A percentile compares a stretch with the other conserved stretches of the same genome.
phyloP scores from a whole-genome alignment of 1,284 basidiomycete species.

The Leccinum subrobustum region DNA sequence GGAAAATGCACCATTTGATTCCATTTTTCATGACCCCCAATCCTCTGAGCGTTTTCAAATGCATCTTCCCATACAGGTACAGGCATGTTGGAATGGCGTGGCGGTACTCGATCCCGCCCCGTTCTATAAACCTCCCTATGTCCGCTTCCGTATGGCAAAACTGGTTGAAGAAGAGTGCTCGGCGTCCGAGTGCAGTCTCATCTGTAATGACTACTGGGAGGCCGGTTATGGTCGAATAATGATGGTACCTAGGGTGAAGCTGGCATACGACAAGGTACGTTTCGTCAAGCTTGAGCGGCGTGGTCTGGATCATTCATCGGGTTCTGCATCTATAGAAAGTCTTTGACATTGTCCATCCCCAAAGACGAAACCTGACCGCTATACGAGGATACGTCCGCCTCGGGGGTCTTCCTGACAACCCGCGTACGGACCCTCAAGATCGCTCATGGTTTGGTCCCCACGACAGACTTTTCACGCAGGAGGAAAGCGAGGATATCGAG shows the following conservation, averaged over 20 bases:
- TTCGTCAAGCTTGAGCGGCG: neutral
- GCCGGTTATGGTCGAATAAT: slow-evolving; percentile 91
- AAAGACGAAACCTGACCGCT: slow-evolving; percentile 85
- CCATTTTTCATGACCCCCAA: slow-evolving; percentile 81
- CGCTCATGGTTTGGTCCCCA: slow-evolving; percentile 94
- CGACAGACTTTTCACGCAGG: slow-evolving; percentile 85
- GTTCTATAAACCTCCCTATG: slow-evolving; percentile 85
- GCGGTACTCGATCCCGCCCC: slow-evolving; percentile 91
- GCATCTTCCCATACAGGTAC: slow-evolving; percentile 91
- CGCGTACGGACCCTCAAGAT: slow-evolving; percentile 92
- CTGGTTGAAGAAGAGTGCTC: slow-evolving; percentile 85
- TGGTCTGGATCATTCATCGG: slow-evolving; percentile 5
- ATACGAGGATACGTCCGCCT: slow-evolving; percentile 89
- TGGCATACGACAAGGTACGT: slow-evolving; percentile 87
- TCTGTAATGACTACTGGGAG: slow-evolving; percentile 95
- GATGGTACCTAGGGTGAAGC: slow-evolving; percentile 94
- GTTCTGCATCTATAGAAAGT: slow-evolving; percentile 59
- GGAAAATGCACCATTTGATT: slow-evolving; percentile 94
- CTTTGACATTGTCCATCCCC: slow-evolving; percentile 90
- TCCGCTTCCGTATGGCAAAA: slow-evolving; percentile 90
- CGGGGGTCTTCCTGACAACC: slow-evolving; percentile 91
- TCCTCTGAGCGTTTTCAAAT: slow-evolving; percentile 81
- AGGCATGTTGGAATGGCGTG: slow-evolving; percentile 96
- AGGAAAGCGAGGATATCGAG: slow-evolving; percentile 74
- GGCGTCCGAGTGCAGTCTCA: slow-evolving; percentile 89